Evolutionary conservation across 2,329 filamentous ascomycete species (phyloP), one percentile per base, ranked within the genome.

Genomic region (Ophiostoma triangulosporum): DNA sequence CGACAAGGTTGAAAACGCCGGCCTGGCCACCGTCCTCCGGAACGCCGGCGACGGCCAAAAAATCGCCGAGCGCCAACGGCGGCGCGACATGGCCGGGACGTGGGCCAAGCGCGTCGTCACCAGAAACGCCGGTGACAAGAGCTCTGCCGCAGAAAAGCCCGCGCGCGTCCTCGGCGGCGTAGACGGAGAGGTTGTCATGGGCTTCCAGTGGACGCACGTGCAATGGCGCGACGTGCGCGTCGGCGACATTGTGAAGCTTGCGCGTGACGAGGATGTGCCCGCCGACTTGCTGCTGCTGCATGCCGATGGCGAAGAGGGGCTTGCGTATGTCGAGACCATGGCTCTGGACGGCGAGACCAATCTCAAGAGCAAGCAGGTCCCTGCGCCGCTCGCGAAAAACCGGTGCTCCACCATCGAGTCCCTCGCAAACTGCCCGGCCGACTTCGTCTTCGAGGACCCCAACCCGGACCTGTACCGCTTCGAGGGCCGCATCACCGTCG

Each of bases 291-390:
- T 88, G 2, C 71, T 97, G 32, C 70, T 96, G 20, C 78, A 91
- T 62, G 86, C 86, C 2, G 77, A 80, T 53, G 88, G 86, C 12
- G 81, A 86, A 54, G 88, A 91, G 57, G 83, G 81, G 7, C 70
- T 93, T 51, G 90, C 90, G 0, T 95, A 86, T 60, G 78, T 90
- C 51, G 86, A 91, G 60, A 91, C 86, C 1, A 89, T 90, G 85
- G 86, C 86, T 2, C 69, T 91, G 8, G 86, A 91, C 59, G 86
- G 86, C 48, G 86, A 91, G 67, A 91, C 86, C 1, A 90, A 87
- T 58, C 72, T 91, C 24, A 90, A 91, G 67, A 84, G 76, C 65
- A 89, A 86, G 66, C 81, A 86, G 63, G 73, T 79, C 0, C 73
- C 84, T 3, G 75, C 78, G 5, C 75, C 79, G 1, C 50, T 60